A percentile compares a stretch with the other conserved stretches of the same genome.
These are phyloP conservation scores for Mycena crocata DNA, from an alignment of 768 basidiomycete species.

Conservation along the genomic window DNA sequence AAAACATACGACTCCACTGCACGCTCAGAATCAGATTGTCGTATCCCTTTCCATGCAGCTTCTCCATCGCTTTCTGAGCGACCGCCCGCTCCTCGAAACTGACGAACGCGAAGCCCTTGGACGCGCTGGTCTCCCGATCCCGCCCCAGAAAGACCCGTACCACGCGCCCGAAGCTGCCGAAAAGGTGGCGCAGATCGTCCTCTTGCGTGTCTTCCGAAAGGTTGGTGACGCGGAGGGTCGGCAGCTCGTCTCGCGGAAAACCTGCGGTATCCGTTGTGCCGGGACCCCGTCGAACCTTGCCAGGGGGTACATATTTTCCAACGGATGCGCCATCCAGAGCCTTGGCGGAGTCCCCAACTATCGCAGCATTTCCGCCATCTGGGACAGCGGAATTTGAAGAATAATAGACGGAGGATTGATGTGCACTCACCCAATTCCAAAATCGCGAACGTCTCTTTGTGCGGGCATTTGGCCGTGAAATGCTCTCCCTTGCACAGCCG, in stretches of 20 bases:
- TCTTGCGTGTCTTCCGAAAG: constrained; percentile 96
- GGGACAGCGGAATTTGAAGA: constrained; percentile 45
- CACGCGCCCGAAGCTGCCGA: constrained; percentile 86
- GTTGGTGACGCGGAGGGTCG: constrained; percentile 97
- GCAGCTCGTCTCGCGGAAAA: constrained; percentile 82
- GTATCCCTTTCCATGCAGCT: constrained; percentile 91
- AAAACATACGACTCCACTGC: constrained; percentile 69
- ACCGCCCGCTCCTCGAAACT: constrained; percentile 86
- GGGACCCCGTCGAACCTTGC: constrained; percentile 5
- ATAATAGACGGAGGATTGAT: neutral
- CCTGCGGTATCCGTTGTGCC: constrained; percentile 6
- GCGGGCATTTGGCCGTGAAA: constrained; percentile 98
- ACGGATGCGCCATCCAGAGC: constrained; percentile 57
- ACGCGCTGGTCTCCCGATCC: constrained; percentile 93
- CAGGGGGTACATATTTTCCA: constrained; percentile 95
- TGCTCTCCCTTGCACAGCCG: constrained; percentile 96
- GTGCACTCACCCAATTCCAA: constrained; percentile 68
- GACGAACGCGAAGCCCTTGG: constrained; percentile 98
- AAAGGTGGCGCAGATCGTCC: constrained; percentile 92
- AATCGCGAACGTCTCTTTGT: constrained; percentile 91
- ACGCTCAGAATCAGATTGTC: constrained; percentile 87
- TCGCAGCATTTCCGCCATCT: constrained; percentile 50
- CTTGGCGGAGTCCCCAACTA: constrained; percentile 48
- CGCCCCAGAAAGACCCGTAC: constrained; percentile 93
- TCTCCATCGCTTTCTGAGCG: constrained; percentile 93